Conservation (phyloP, 2,329 filamentous ascomycete genomes). For the Cladophialophora psammophila region DNA sequence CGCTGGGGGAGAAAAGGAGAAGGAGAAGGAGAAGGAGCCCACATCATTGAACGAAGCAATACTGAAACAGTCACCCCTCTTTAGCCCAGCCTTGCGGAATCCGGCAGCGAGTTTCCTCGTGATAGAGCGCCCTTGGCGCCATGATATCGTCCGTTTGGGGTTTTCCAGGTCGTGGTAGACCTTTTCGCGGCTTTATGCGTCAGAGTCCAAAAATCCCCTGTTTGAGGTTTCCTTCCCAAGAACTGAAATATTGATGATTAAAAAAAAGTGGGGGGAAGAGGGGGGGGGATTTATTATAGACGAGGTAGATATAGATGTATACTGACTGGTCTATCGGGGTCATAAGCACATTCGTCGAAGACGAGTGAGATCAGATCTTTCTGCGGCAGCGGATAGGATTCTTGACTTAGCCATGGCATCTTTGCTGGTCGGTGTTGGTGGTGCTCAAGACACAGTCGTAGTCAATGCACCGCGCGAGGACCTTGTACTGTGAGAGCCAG, state of each 20-base stretch:
- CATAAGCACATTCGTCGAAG: conserved; percentile 59
- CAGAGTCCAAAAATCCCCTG: not conserved
- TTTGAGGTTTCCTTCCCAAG: too few relatives aligned
- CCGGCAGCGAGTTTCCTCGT: conserved; percentile 61
- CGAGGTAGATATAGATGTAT: not conserved
- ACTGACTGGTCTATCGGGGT: conserved; percentile 57
- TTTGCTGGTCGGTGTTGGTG: not conserved
- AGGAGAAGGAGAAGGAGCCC: not conserved
- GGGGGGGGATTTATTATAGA: too few relatives aligned
- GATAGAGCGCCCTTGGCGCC: conserved; percentile 37
- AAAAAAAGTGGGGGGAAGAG: too few relatives aligned
- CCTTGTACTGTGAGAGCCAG: too few relatives aligned
- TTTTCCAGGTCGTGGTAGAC: conserved; percentile 59
- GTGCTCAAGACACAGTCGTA: too few relatives aligned
- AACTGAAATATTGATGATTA: too few relatives aligned
- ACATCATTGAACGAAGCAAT: conserved; percentile 62
- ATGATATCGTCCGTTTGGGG: conserved; percentile 42
- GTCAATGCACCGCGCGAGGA: too few relatives aligned
- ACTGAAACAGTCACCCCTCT: conserved; percentile 61
- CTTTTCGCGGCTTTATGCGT: conserved; percentile 28
- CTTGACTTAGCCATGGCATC: conserved; percentile 17
- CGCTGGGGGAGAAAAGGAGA: not conserved
- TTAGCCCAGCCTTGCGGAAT: conserved; percentile 43
- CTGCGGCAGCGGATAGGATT: conserved; percentile 37
- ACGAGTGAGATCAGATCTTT: conserved; percentile 63